phyloP scores from a whole-genome alignment of 78 protist species.

The Isochrysis galbana region DNA sequence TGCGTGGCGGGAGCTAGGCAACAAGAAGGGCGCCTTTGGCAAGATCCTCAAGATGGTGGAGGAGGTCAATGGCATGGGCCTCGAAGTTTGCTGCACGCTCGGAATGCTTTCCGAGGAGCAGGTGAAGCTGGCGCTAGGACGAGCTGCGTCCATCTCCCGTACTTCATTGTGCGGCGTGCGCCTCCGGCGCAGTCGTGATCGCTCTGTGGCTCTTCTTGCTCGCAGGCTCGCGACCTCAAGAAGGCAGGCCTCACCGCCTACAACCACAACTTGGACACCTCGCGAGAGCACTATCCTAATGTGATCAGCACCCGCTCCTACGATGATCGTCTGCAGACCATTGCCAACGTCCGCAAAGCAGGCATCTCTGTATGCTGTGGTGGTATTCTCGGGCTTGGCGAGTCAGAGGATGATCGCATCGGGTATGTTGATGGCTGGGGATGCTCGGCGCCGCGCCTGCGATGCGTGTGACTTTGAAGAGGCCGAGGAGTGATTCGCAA shows the following conservation, averaged over 20 bases:
- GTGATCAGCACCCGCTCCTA: constrained; percentile 70
- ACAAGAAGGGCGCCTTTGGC: constrained; percentile 18
- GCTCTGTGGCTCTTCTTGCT: too few relatives aligned
- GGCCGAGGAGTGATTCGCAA: too few relatives aligned
- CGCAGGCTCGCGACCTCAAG: constrained; percentile 65
- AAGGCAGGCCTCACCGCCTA: constrained; percentile 76
- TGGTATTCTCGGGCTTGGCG: constrained; percentile 72
- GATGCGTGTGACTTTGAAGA: too few relatives aligned
- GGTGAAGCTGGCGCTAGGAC: too few relatives aligned
- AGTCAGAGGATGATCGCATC: constrained; percentile 52
- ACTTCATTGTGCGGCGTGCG: too few relatives aligned
- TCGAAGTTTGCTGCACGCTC: constrained; percentile 76
- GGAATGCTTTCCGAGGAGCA: constrained; percentile 64
- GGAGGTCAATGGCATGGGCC: constrained; percentile 55
- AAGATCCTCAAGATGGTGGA: constrained; percentile 56
- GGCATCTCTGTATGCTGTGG: constrained; percentile 77
- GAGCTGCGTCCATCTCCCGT: too few relatives aligned
- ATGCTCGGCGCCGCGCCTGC: too few relatives aligned
- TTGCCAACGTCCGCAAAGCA: constrained; percentile 64
- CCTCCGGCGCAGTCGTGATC: too few relatives aligned
- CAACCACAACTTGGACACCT: constrained; percentile 80
- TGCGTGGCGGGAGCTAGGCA: constrained; percentile 71
- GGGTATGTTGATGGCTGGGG: too few relatives aligned
- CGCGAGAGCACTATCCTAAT: constrained; percentile 62
- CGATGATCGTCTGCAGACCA: constrained; percentile 73